Evolutionary conservation across 2,329 filamentous ascomycete species (phyloP).

Genomic region (Cercospora beticola): DNA sequence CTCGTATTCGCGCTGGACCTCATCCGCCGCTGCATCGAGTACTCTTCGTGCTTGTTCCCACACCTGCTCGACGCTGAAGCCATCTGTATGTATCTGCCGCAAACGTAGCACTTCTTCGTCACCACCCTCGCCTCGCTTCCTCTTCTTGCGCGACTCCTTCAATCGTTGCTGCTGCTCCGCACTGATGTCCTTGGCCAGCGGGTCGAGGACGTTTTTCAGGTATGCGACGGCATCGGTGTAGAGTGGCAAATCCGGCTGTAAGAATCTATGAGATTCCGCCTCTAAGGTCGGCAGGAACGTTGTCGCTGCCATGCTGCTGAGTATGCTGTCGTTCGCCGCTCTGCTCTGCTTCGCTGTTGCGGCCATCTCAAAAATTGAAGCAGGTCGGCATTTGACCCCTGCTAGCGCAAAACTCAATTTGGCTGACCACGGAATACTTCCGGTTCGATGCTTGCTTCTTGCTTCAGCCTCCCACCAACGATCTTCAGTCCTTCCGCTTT

Average conservation of each 20-base stretch:
- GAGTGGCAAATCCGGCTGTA: constrained; percentile 69
- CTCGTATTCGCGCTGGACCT: constrained; percentile 53
- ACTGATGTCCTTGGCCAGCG: constrained; percentile 70
- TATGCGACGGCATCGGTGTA: constrained; percentile 69
- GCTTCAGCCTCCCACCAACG: neutral
- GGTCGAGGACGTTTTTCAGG: constrained; percentile 78
- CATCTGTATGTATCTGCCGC: constrained; percentile 79
- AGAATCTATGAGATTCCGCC: constrained; percentile 63
- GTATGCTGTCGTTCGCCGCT: neutral
- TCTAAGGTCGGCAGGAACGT: constrained; percentile 27
- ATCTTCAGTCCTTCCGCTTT: constrained; percentile 5
- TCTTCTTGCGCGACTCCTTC: constrained; percentile 69
- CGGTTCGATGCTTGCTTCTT: neutral
- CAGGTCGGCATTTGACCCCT: constrained; percentile 3
- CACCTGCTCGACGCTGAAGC: constrained; percentile 83
- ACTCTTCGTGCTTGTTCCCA: constrained; percentile 92
- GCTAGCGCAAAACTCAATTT: constrained; percentile 4
- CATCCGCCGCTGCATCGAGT: constrained; percentile 62
- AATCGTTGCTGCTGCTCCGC: constrained; percentile 69
- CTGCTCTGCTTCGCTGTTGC: neutral
- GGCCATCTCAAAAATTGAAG: constrained; percentile 7
- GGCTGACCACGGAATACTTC: neutral
- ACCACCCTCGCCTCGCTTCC: constrained; percentile 62
- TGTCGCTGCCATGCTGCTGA: constrained; percentile 23
- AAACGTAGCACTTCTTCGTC: constrained; percentile 65